Base-by-base conservation (phyloP, 148 eudicot genomes). In the Beta vulgaris region DNA sequence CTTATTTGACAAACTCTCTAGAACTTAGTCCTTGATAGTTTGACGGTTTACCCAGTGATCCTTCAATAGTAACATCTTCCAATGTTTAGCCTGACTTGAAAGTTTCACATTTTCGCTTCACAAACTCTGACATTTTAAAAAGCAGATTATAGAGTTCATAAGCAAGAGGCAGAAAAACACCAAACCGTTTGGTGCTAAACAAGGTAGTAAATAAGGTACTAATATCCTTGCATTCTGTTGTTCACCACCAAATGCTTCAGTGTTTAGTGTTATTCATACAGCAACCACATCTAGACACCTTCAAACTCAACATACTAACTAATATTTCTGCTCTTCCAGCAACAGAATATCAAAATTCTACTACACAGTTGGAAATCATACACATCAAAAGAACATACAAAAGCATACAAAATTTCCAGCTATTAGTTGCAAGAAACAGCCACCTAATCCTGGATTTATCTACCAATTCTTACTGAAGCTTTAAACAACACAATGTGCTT, bases 391-490 rank as follows among this genome's bases (percentile, higher is more conserved):
- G 39, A 57, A 61, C 77, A 58, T 36, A 72, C 19, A 57, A 23
- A 36, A 35, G 40, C 35, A 62, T 72, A 81, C 77, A 81, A 81
- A 76, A 76, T 59, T 76, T 81, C 80, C 83, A 65, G 79, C 37
- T 36, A 72, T 80, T 58, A 80, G 76, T 58, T 58, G 73, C 79
- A 55, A 37, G 48, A 80, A 76, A 76, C 82, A 72, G 5, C 36
- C 39, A 76, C 48, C 83, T 72, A 76, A 81, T 59, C 72, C 77
- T 51, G 37, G 73, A 71, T 67, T 39, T 61, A 37, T 71, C 61
- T 70, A 40, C 72, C 31, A 18, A 25, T 72, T 16, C 23, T 34
- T 46, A 8, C 51, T 9, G 29, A 63, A 55, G 44, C 60, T 49
- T 25, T 26, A 31, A 32, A 80, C 43, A 43, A 42, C 34, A 58